A percentile compares a stretch with the other conserved stretches of the same genome.
These are phyloP conservation scores for Epithemia pelagica DNA, from an alignment of 108 stramenopile genomes.

Conservation along the genomic window DNA sequence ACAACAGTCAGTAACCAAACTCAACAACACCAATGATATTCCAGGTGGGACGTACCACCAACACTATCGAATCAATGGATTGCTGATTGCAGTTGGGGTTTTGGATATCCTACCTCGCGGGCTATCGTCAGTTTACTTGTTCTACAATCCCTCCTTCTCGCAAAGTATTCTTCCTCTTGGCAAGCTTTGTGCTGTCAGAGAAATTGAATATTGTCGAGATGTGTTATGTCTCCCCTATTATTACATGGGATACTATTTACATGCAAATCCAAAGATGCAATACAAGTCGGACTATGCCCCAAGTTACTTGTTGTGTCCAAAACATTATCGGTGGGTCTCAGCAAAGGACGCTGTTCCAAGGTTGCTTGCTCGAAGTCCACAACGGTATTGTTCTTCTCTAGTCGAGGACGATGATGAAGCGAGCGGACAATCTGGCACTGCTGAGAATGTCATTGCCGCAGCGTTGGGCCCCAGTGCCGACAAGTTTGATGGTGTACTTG, in stretches of 20 bases:
- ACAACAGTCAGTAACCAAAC: neutral
- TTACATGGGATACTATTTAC: constrained; percentile 96
- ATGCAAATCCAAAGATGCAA: constrained; percentile 88
- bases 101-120: constrained; percentile 89
- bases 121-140: constrained; percentile 90
- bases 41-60: constrained; percentile 78
- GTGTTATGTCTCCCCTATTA: constrained; percentile 63
- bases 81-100: constrained; percentile 87
- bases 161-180: constrained; percentile 67
- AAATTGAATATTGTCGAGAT: constrained; percentile 79
- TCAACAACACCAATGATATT: constrained; percentile 5
- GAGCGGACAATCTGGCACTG: neutral
- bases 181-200: constrained; percentile 87
- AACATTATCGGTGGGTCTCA: constrained; percentile 68
- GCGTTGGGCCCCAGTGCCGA: neutral
- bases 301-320: constrained; percentile 86
- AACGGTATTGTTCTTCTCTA: neutral
- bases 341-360: constrained; percentile 39
- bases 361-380: neutral
- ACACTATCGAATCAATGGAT: constrained; percentile 78
- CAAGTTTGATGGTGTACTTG: neutral
- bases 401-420: neutral
- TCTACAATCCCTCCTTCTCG: constrained; percentile 85
- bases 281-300: constrained; percentile 98
- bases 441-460: neutral